Evolutionary conservation across 73 alveolate genomes (phyloP).

Genomic region (Blepharisma japonicum): DNA sequence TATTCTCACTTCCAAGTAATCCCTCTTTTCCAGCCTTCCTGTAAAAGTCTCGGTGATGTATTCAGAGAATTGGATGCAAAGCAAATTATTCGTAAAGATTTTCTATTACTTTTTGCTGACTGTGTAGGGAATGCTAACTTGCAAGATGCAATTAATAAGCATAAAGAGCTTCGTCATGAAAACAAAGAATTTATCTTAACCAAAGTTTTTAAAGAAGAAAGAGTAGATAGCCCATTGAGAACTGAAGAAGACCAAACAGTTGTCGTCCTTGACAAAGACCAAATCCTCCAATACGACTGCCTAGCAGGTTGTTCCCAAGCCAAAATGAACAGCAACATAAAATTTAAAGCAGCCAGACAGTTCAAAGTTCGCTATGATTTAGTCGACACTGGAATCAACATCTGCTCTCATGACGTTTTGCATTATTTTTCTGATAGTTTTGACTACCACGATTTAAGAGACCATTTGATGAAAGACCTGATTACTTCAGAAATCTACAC

Average conservation of each 20-base stretch:
- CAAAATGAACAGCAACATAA: conserved; percentile 8
- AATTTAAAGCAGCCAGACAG: neutral
- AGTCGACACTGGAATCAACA: neutral
- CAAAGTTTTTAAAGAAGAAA: neutral
- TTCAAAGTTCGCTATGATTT: conserved; percentile 15
- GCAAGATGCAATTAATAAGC: conserved; percentile 9
- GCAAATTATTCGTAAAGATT: neutral
- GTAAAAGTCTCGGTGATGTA: conserved; percentile 16
- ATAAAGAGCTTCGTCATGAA: neutral
- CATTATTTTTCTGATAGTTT: neutral
- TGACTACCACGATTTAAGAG: conserved; percentile 27
- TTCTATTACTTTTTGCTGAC: neutral
- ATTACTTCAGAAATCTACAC: conserved; percentile 20
- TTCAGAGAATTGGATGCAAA: neutral
- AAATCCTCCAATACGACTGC: conserved; percentile 11
- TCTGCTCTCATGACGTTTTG: conserved; percentile 21
- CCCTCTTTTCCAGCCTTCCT: neutral
- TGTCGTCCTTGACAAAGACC: neutral
- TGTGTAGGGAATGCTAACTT: conserved; percentile 25
- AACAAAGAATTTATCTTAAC: conserved; percentile 16
- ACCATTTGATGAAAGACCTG: conserved; percentile 19
- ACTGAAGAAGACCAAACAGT: conserved; percentile 13
- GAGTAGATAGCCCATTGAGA: conserved; percentile 6
- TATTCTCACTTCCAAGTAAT: neutral
- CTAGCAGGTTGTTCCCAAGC: too few species aligned